phyloP scores from a whole-genome alignment of 2,329 filamentous ascomycete species.

The Coniella lustricola region DNA sequence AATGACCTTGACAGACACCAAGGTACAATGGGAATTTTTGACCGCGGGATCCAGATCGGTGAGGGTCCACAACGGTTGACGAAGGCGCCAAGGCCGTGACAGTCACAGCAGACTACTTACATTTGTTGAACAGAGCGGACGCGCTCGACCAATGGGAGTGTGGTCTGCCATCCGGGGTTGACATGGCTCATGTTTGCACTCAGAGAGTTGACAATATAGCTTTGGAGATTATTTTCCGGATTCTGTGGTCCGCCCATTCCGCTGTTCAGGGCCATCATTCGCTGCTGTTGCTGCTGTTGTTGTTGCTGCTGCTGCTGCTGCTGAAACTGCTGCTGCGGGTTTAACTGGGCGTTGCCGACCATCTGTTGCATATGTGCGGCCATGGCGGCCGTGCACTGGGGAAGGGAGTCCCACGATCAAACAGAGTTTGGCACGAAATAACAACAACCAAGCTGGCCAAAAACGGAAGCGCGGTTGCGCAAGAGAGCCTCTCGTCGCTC shows the following conservation, averaged over 20 bases:
- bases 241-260: not conserved
- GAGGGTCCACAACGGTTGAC: not conserved
- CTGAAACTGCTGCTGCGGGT: constrained; percentile 44
- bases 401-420: constrained; percentile 11
- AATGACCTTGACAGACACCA: not conserved
- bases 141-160: constrained; percentile 25
- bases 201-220: constrained; percentile 31
- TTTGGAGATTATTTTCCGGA: constrained; percentile 30
- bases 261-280: constrained; percentile 13
- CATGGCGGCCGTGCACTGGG: constrained; percentile 40
- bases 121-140: constrained; percentile 28
- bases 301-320: constrained; percentile 50
- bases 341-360: constrained; percentile 39
- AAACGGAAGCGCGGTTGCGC: constrained; percentile 12
- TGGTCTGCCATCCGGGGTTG: constrained; percentile 26
- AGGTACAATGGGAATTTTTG: too few relatives aligned
- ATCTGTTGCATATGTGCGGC: constrained; percentile 55
- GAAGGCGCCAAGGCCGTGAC: not conserved
- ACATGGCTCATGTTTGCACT: constrained; percentile 6
- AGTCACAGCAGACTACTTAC: constrained; percentile 22
- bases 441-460: constrained; percentile 2
- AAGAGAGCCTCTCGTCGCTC: constrained; percentile 10
- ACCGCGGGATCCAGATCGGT: too few relatives aligned
- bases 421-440: not conserved
- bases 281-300: constrained; percentile 37